Evolutionary conservation across 2,329 filamentous ascomycete genomes (phyloP).

Genomic region (Colletotrichum destructivum): DNA sequence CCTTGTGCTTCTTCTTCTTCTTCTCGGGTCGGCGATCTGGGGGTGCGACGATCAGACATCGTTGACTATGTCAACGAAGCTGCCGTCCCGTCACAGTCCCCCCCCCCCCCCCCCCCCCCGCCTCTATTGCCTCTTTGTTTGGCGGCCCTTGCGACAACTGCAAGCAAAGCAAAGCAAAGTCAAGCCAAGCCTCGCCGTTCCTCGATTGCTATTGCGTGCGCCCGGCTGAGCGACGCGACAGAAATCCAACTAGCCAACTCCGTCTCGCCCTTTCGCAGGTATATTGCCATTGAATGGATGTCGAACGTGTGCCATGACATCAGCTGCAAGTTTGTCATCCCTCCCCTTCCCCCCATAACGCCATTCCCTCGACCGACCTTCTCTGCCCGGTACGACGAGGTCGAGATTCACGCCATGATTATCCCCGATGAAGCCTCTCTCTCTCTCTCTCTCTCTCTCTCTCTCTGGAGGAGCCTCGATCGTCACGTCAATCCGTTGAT

Average conservation of each 20-base stretch:
- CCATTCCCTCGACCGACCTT: constrained; percentile 17
- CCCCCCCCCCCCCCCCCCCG: background rate
- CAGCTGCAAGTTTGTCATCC: too few species aligned
- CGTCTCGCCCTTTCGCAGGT: constrained; percentile 6
- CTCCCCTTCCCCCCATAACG: constrained; percentile 7
- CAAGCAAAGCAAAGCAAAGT: background rate
- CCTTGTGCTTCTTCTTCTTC: background rate
- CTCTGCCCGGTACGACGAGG: constrained; percentile 13
- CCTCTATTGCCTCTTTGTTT: constrained; percentile 13
- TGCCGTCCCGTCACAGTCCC: constrained; percentile 10
- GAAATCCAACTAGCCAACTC: constrained; percentile 9
- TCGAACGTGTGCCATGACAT: too few species aligned
- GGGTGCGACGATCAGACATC: constrained; percentile 37
- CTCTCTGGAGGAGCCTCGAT: background rate
- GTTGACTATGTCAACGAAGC: constrained; percentile 30
- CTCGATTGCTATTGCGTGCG: background rate
- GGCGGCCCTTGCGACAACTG: background rate
- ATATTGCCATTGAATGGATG: background rate
- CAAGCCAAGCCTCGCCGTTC: background rate
- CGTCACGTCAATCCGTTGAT: constrained; percentile 18
- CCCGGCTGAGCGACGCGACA: constrained; percentile 13
- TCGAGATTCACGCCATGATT: constrained; percentile 30
- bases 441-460: background rate
- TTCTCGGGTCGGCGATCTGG: constrained; percentile 27
- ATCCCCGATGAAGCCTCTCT: constrained; percentile 11